phyloP scores from a whole-genome alignment of 2,329 filamentous ascomycete genomes.

The Cladosporium sp. region DNA sequence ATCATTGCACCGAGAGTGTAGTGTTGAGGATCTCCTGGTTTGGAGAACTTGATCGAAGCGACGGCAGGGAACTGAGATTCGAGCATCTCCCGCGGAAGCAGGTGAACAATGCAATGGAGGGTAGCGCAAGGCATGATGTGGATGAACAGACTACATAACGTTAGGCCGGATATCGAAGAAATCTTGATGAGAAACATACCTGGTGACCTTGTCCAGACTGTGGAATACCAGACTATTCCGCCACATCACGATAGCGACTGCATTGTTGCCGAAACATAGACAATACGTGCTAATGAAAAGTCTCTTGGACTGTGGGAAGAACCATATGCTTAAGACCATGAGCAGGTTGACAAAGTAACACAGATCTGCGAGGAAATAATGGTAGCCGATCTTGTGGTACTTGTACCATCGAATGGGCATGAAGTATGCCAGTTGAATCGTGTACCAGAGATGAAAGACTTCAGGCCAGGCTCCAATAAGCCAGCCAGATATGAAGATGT shows the following conservation, averaged over 20 bases:
- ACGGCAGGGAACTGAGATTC: constrained; percentile 77
- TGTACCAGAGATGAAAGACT: constrained; percentile 89
- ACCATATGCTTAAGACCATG: constrained; percentile 78
- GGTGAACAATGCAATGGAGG: constrained; percentile 87
- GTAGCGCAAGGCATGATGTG: constrained; percentile 98
- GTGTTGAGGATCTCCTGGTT: constrained; percentile 71
- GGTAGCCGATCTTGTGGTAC: constrained; percentile 87
- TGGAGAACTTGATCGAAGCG: constrained; percentile 71
- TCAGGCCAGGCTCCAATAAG: constrained; percentile 83
- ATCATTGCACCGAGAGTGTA: constrained; percentile 81
- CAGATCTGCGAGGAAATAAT: constrained; percentile 95
- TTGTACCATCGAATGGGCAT: constrained; percentile 94
- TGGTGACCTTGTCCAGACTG: constrained; percentile 96
- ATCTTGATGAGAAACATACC: constrained; percentile 43
- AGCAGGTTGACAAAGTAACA: constrained; percentile 98
- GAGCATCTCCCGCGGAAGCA: constrained; percentile 67
- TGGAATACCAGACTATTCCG: constrained; percentile 98
- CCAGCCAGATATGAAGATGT: constrained; percentile 96
- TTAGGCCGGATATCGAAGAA: constrained; percentile 12
- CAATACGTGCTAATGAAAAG: constrained; percentile 92
- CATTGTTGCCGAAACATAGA: constrained; percentile 93
- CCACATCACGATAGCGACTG: constrained; percentile 98
- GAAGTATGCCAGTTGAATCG: constrained; percentile 64
- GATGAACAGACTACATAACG: constrained; percentile 73
- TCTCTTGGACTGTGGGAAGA: constrained; percentile 85